Evolutionary conservation across 2,329 filamentous ascomycete species (phyloP).

Genomic region (Clathrospora elynae): DNA sequence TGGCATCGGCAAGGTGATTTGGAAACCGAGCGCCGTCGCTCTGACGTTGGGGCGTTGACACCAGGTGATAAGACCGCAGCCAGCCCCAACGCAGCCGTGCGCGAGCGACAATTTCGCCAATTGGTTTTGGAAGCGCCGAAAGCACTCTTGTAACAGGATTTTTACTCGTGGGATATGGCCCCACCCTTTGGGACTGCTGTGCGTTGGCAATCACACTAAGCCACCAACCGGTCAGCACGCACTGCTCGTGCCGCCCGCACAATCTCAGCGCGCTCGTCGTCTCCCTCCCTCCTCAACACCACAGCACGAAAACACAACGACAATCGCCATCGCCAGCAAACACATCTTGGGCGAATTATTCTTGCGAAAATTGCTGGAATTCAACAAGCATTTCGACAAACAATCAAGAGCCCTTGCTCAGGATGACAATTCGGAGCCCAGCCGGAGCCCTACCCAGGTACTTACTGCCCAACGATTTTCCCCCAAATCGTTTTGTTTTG

Average conservation of each 20-base stretch:
- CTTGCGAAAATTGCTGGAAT: slow-evolving; percentile 25
- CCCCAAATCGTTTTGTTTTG: slow-evolving; percentile 33
- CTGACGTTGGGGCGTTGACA: slow-evolving; percentile 26
- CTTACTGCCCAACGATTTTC: slow-evolving; percentile 50
- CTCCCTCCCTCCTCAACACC: slow-evolving; percentile 35
- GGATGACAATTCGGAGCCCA: slow-evolving; percentile 53
- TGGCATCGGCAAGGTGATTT: slow-evolving; percentile 22
- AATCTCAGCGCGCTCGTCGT: slow-evolving; percentile 33
- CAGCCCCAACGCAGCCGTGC: slow-evolving; percentile 26
- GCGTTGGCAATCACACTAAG: slow-evolving; percentile 45
- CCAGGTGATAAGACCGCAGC: slow-evolving; percentile 45
- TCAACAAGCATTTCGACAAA: slow-evolving; percentile 23
- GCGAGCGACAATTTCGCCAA: slow-evolving; percentile 36
- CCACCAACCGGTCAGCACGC: slow-evolving; percentile 41
- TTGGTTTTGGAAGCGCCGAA: slow-evolving; percentile 40
- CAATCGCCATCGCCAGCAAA: slow-evolving; percentile 23
- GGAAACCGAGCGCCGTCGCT: slow-evolving; percentile 25
- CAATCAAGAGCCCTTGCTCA: slow-evolving; percentile 48
- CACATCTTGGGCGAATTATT: slow-evolving; percentile 10
- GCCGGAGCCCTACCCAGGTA: slow-evolving; percentile 50
- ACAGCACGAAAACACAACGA: slow-evolving; percentile 22
- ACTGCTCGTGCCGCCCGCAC: slow-evolving; percentile 37
- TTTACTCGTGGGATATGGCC: slow-evolving; percentile 39
- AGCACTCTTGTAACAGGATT: slow-evolving; percentile 30
- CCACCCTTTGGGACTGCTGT: slow-evolving; percentile 40